Conservation (phyloP, 768 basidiomycete species). For the Boletus insuetus region DNA sequence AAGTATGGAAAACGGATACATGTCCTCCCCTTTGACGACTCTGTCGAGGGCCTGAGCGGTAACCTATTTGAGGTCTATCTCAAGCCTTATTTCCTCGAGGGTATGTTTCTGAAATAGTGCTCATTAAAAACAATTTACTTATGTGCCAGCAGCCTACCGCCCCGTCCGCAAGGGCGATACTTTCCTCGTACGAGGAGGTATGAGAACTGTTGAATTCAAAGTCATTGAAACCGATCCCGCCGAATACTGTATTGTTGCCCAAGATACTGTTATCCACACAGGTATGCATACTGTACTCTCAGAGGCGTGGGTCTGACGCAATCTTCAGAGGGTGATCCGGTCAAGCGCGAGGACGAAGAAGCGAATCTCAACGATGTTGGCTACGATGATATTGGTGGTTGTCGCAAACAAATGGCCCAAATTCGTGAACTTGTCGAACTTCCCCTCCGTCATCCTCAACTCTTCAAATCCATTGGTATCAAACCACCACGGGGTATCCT, state of each 20-base stretch:
- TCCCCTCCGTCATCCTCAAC: slow-evolving; percentile 95
- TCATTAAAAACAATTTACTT: not conserved
- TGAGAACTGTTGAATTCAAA: slow-evolving; percentile 99
- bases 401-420: slow-evolving; percentile 99
- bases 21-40: slow-evolving; percentile 97
- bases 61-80: slow-evolving; percentile 99
- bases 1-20: slow-evolving; percentile 99
- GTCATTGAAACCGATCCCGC: slow-evolving; percentile 97
- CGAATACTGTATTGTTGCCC: slow-evolving; percentile 98
- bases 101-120: slow-evolving; percentile 34
- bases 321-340: slow-evolving; percentile 86
- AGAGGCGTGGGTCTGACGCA: slow-evolving; percentile 1
- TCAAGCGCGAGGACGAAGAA: slow-evolving; percentile 99
- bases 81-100: slow-evolving; percentile 98
- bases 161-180: slow-evolving; percentile 97
- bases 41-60: slow-evolving; percentile 94
- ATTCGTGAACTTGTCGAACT: slow-evolving; percentile 99
- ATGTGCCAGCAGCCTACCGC: slow-evolving; percentile 64
- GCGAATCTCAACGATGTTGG: slow-evolving; percentile 95
- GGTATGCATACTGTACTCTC: slow-evolving; percentile 37
- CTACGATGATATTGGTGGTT: slow-evolving; percentile 99
- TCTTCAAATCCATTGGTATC: slow-evolving; percentile 99
- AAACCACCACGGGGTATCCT: slow-evolving; percentile 99
- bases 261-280: slow-evolving; percentile 97
- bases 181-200: slow-evolving; percentile 97